These are phyloP conservation scores for Leersia perrieri DNA, from an alignment of 176 grass and related monocot genomes.

Conservation along the genomic window DNA sequence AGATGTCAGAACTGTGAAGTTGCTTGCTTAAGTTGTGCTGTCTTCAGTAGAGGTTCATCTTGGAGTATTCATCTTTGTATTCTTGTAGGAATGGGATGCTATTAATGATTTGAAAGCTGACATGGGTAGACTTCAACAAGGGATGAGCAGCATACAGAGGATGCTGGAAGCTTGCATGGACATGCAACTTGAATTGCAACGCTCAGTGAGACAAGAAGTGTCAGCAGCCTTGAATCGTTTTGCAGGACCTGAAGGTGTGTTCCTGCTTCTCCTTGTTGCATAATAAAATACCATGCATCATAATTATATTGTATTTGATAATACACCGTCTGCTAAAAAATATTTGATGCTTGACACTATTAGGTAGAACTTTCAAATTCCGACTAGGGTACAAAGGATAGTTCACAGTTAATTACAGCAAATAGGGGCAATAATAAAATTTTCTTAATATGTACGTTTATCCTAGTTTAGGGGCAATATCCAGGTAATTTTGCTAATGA, in stretches of 20 bases:
- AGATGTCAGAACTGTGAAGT: not conserved
- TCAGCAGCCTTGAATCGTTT: constrained; percentile 86
- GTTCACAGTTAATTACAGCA: not conserved
- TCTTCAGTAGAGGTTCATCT: not conserved
- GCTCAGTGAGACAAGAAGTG: constrained; percentile 93
- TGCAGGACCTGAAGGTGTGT: constrained; percentile 51
- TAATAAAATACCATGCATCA: constrained; percentile 1
- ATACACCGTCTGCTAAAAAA: too few relatives aligned
- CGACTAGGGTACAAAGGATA: too few relatives aligned
- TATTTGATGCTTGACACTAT: too few relatives aligned
- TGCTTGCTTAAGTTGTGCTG: not conserved
- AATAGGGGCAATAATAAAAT: not conserved
- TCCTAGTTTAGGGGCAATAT: constrained; percentile 19
- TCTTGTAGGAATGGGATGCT: constrained; percentile 83
- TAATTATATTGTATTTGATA: not conserved
- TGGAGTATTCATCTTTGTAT: constrained; percentile 5
- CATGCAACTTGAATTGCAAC: constrained; percentile 96
- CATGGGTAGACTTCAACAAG: constrained; percentile 83
- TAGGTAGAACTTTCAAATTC: too few relatives aligned
- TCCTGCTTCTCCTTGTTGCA: not conserved
- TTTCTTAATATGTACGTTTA: not conserved
- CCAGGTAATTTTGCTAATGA: not conserved
- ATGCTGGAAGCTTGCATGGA: constrained; percentile 95
- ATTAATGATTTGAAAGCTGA: constrained; percentile 91
- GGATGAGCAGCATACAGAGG: constrained; percentile 93